Base-by-base conservation (phyloP, 441 rosid species). In the Manihot esculenta region DNA sequence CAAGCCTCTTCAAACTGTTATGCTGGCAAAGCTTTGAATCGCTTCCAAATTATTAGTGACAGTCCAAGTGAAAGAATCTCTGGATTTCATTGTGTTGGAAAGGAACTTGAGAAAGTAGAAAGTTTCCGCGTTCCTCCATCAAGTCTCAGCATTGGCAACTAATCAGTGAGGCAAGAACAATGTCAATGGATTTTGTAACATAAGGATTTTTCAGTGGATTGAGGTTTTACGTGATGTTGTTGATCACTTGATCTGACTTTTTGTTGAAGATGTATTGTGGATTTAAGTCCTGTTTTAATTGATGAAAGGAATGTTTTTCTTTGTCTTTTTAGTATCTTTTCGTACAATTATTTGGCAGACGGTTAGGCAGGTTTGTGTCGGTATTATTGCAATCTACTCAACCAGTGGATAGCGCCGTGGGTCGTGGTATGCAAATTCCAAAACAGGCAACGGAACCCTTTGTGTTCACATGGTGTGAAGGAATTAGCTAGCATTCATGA, bases 1-100 rank as follows among this genome's bases (percentile, higher is more conserved):
- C 20, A 91, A 89, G 70, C 79, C 91, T 27, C 54, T 82, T 58
- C 86, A 79, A 42, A 77, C 68, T 64, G 85, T 73, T 38, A 71
- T 85, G 73, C 78, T 84, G 48, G 83, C 97, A 38, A 92, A 90
- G 88, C 94, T 92, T 44, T 92, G 81, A 90, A 74, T 26, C 11
- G n/a, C 24, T 50, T 10, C 44, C 35, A 13, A 72, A 27, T 72
- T 85, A 70, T 76, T 82, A 30, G 38, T 82, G 95, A 38, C 89
- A 89, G 87, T 5, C 51, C 23, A 7, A 2, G n/a, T 18, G 21
- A n/a, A 21, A 14, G 38, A 26, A 55, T 26, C 41, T 42, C 21
- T 2, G 30, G 30, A 12, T 18, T 33, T 35, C 8, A 1, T n/a
- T 13, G 14, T 17, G 33, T 48, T 18, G 27, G 33, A 26, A 62